phyloP scores from a whole-genome alignment of 495 filamentous ascomycete genomes.

The Letharia lupina region DNA sequence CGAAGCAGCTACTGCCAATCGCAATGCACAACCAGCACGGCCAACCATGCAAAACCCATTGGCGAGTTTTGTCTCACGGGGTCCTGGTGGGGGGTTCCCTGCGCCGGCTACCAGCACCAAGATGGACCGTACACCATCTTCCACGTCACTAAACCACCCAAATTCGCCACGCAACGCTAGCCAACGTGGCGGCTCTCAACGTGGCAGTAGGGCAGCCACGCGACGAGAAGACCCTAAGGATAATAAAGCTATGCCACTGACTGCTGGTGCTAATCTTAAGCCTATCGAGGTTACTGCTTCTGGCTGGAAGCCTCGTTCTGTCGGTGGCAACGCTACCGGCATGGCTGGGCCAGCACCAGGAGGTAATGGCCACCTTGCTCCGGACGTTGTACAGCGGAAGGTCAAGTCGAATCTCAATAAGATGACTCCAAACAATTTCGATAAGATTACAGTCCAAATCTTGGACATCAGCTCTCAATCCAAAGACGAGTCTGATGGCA shows the following conservation, averaged over 20 bases:
- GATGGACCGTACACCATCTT: constrained; percentile 48
- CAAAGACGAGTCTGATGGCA: constrained; percentile 88
- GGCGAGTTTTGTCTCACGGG: constrained; percentile 45
- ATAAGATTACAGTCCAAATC: constrained; percentile 89
- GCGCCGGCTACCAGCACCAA: constrained; percentile 35
- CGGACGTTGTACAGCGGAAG: constrained; percentile 94
- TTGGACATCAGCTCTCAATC: constrained; percentile 88
- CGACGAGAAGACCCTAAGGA: constrained; percentile 43
- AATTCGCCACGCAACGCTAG: constrained; percentile 47
- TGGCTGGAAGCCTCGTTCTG: constrained; percentile 86
- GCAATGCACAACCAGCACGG: constrained; percentile 27
- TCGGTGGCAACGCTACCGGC: constrained; percentile 40
- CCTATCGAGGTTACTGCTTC: constrained; percentile 58
- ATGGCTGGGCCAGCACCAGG: constrained; percentile 47
- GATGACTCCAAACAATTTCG: constrained; percentile 99
- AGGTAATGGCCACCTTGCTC: constrained; percentile 59
- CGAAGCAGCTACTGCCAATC: constrained; percentile 26
- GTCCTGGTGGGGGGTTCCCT: constrained; percentile 49
- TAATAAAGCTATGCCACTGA: constrained; percentile 78
- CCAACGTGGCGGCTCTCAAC: constrained; percentile 42
- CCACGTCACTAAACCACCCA: constrained; percentile 44
- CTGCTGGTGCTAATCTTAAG: constrained; percentile 68
- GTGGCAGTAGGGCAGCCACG: constrained; percentile 52
- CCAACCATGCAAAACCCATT: constrained; percentile 47
- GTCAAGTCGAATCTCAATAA: constrained; percentile 98